phyloP scores from a whole-genome alignment of 2,329 filamentous ascomycete species.

The Lecanosticta acicola region DNA sequence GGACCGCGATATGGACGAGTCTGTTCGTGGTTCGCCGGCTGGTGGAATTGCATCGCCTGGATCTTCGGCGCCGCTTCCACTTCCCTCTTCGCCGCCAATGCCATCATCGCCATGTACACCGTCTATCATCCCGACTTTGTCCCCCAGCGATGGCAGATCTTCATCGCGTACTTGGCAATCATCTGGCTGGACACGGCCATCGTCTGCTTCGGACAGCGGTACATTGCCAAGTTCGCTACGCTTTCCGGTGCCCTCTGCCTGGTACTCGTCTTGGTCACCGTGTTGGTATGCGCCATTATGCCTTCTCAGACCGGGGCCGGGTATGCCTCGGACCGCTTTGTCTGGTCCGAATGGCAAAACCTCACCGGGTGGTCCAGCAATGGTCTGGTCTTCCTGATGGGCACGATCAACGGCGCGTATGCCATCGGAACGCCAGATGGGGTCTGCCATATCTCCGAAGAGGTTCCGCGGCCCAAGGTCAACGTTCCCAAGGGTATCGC shows the following conservation, averaged over 20 bases:
- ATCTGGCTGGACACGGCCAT: conserved; percentile 43
- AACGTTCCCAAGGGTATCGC: conserved; percentile 53
- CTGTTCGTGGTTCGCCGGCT: conserved; percentile 46
- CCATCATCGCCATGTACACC: conserved; percentile 45
- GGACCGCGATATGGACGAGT: conserved; percentile 43
- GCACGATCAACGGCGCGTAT: conserved; percentile 61
- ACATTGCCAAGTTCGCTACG: conserved; percentile 46
- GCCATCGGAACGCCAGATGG: conserved; percentile 60
- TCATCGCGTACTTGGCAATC: conserved; percentile 44
- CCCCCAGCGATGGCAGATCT: conserved; percentile 48
- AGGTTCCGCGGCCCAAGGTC: conserved; percentile 49
- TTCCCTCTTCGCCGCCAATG: conserved; percentile 42
- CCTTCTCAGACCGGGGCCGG: conserved; percentile 41
- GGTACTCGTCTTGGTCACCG: conserved; percentile 50
- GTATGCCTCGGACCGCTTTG: conserved; percentile 35
- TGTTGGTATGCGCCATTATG: conserved; percentile 54
- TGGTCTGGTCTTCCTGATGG: conserved; percentile 57
- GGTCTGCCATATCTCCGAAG: conserved; percentile 59
- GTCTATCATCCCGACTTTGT: conserved; percentile 44
- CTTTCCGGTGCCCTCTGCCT: conserved; percentile 49
- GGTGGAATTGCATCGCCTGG: conserved; percentile 50
- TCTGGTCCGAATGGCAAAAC: conserved; percentile 42
- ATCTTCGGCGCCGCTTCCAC: conserved; percentile 43
- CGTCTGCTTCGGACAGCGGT: conserved; percentile 52
- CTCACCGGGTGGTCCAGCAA: conserved; percentile 41